Evolutionary conservation across 768 basidiomycete genomes (phyloP).

Genomic region (Leccinum obscurum): DNA sequence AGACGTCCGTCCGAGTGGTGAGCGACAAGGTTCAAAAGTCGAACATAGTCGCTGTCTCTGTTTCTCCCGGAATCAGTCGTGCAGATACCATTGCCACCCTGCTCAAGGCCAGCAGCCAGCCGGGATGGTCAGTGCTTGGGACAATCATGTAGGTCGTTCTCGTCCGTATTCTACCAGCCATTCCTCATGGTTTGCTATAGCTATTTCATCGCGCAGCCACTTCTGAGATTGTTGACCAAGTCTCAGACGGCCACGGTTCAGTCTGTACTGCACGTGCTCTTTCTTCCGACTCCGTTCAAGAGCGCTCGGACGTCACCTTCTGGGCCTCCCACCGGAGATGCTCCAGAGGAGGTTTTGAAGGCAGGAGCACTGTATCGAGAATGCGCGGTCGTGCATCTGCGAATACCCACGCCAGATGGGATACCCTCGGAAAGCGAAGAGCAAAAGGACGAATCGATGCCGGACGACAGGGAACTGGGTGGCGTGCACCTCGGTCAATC

Average conservation of each 20-base stretch:
- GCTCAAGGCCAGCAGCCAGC: slow-evolving; percentile 29
- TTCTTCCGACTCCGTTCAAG: slow-evolving; percentile 80
- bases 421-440: slow-evolving; percentile 25
- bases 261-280: slow-evolving; percentile 77
- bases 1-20: slow-evolving; percentile 37
- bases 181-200: slow-evolving; percentile 37
- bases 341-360: slow-evolving; percentile 65
- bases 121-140: slow-evolving; percentile 43
- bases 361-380: slow-evolving; percentile 78
- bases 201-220: slow-evolving; percentile 65
- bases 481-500: slow-evolving; percentile 65
- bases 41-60: slow-evolving; percentile 73
- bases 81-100: slow-evolving; percentile 61
- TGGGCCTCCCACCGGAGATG: slow-evolving; percentile 8
- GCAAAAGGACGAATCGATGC: slow-evolving; percentile 38
- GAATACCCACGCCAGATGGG: slow-evolving; percentile 33
- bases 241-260: slow-evolving; percentile 65
- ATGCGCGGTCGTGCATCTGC: slow-evolving; percentile 61
- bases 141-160: slow-evolving; percentile 46
- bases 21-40: slow-evolving; percentile 52
- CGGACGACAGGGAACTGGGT: slow-evolving; percentile 70
- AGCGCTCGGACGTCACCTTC: slow-evolving; percentile 33
- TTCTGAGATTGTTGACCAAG: slow-evolving; percentile 70
- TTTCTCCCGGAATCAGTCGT: slow-evolving; percentile 76
- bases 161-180: not conserved